Percentiles rank a stretch among this genome's conserved stretches.
phyloP scores from a whole-genome alignment of 305 asterid genomes.

The Ilex paraguariensis region DNA sequence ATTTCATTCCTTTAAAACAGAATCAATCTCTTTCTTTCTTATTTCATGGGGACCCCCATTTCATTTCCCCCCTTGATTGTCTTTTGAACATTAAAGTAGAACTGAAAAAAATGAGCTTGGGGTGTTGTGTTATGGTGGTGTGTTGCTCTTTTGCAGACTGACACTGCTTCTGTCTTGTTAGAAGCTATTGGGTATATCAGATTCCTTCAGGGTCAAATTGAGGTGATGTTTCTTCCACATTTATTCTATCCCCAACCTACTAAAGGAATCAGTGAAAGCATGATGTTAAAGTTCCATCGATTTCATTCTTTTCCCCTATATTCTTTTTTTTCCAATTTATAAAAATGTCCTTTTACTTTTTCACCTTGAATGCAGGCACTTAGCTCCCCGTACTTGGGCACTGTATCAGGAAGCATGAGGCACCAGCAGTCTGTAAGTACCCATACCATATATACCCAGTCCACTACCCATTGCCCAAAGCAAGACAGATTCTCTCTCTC shows the following conservation, averaged over 20 bases:
- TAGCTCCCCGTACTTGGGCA: constrained; percentile 43
- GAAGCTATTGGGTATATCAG: constrained; percentile 83
- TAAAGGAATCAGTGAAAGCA: not conserved
- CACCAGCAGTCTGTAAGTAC: constrained; percentile 34
- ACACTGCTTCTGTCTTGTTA: constrained; percentile 90
- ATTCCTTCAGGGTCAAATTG: constrained; percentile 86
- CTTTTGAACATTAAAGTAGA: constrained; percentile 20
- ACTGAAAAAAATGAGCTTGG: constrained; percentile 12
- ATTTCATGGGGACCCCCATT: constrained; percentile 2
- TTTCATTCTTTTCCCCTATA: not conserved
- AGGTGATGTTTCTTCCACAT: constrained; percentile 32
- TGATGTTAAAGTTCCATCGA: not conserved
- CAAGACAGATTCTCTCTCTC: constrained; percentile 26
- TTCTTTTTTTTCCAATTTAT: constrained; percentile 1
- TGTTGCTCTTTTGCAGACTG: constrained; percentile 78
- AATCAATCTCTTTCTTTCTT: not conserved
- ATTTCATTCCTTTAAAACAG: constrained; percentile 2
- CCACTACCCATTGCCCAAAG: constrained; percentile 7
- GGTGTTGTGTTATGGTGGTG: constrained; percentile 12
- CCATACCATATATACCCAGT: constrained; percentile 3
- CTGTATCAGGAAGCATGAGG: constrained; percentile 31
- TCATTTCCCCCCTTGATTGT: constrained; percentile 25
- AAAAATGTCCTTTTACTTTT: not conserved
- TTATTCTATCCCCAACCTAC: constrained; percentile 11
- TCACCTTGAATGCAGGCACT: constrained; percentile 32